A percentile compares a stretch with the other conserved stretches of the same genome.
Evolutionary conservation across 441 rosid genomes (phyloP).

Genomic region (Eruca vesicaria): DNA sequence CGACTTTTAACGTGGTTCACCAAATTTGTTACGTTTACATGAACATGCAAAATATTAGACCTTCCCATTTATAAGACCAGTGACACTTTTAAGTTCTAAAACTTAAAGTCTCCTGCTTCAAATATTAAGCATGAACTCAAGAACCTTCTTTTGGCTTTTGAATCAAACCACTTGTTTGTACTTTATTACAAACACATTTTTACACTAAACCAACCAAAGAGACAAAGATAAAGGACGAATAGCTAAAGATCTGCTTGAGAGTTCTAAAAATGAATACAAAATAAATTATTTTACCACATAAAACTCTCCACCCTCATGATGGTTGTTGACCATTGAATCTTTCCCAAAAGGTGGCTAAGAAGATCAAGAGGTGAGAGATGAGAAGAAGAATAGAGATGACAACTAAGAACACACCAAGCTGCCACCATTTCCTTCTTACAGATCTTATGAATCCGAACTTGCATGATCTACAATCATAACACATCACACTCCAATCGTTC

Average conservation of each 20-base stretch:
- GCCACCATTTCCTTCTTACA: slow-evolving; percentile 64
- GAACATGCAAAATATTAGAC: neutral
- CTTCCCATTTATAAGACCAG: neutral
- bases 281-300: slow-evolving; percentile 23
- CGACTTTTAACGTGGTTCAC: neutral
- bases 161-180: slow-evolving; percentile 5
- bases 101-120: neutral
- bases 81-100: neutral
- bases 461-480: slow-evolving; percentile 63
- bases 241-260: slow-evolving; percentile 4
- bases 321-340: slow-evolving; percentile 23
- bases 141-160: neutral
- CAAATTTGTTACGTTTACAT: neutral
- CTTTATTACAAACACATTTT: slow-evolving; percentile 28
- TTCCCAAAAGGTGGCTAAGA: slow-evolving; percentile 56
- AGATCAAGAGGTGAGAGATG: slow-evolving; percentile 48
- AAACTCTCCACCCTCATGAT: neutral
- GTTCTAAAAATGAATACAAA: slow-evolving; percentile 16
- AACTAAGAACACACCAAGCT: slow-evolving; percentile 57
- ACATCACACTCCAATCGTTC: slow-evolving; percentile 44
- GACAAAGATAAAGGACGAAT: neutral
- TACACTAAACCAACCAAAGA: slow-evolving; percentile 13
- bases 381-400: slow-evolving; percentile 58
- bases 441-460: slow-evolving; percentile 48
- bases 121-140: neutral